These are phyloP conservation scores for Capsicum chinense DNA, from an alignment of 257 asterid genomes.

Conservation along the genomic window DNA sequence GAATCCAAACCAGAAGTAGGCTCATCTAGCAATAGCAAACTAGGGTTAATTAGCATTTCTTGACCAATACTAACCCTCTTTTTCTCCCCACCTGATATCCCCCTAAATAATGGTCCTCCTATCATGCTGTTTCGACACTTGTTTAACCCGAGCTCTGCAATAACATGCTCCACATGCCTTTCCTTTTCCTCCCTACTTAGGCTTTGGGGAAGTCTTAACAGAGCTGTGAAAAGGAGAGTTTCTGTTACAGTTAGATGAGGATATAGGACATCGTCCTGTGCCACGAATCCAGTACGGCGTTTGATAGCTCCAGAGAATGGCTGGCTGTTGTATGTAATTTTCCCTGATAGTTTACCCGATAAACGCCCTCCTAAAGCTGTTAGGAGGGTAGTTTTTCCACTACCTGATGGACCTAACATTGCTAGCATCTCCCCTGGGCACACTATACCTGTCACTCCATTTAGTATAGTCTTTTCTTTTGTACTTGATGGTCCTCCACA, in stretches of 20 bases:
- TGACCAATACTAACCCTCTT: constrained; percentile 98
- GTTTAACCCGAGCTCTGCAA: constrained; percentile 66
- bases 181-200: constrained; percentile 60
- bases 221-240: constrained; percentile 86
- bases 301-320: constrained; percentile 84
- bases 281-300: constrained; percentile 89
- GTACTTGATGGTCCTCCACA: constrained; percentile 36
- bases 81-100: constrained; percentile 97
- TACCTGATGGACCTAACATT: constrained; percentile 98
- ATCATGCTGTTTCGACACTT: constrained; percentile 80
- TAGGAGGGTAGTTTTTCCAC: constrained; percentile 95
- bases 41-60: constrained; percentile 95
- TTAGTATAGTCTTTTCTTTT: constrained; percentile 79
- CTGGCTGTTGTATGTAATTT: constrained; percentile 79
- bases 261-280: constrained; percentile 86
- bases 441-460: constrained; percentile 89
- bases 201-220: constrained; percentile 74
- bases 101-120: constrained; percentile 88
- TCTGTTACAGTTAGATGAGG: constrained; percentile 91
- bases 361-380: constrained; percentile 98
- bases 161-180: constrained; percentile 74
- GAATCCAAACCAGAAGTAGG: constrained; percentile 99
- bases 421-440: constrained; percentile 95
- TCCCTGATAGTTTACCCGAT: constrained; percentile 79
- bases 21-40: constrained; percentile 83